Percentiles rank a stretch among this genome's conserved stretches.
Evolutionary conservation across 2,329 filamentous ascomycete species (phyloP).

Genomic region (Colletotrichum echinochloae): DNA sequence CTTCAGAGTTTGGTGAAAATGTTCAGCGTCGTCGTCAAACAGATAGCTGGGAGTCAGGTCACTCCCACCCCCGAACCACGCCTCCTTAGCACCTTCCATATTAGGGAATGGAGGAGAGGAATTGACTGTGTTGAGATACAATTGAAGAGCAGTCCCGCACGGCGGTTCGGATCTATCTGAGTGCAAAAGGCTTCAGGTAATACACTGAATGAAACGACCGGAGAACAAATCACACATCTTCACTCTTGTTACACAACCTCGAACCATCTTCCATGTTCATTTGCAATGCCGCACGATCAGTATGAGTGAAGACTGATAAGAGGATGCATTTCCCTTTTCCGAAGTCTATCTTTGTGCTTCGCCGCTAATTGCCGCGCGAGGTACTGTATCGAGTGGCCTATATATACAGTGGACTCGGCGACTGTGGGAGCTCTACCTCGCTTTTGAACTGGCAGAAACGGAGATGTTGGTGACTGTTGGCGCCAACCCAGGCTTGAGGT

Average conservation of each 20-base stretch:
- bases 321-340: no score
- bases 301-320: not conserved
- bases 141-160: not conserved
- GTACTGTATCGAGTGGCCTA: no score
- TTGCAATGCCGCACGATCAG: not conserved
- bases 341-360: no score
- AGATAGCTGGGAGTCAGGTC: slow-evolving; percentile 94
- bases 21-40: slow-evolving; percentile 95
- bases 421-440: no score
- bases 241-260: not conserved
- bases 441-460: no score
- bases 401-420: no score
- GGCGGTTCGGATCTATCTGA: not conserved
- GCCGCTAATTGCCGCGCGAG: no score
- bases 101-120: not conserved
- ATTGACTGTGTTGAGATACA: not conserved
- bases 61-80: slow-evolving; percentile 98
- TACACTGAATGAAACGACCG: rapidly evolving
- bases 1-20: slow-evolving; percentile 95
- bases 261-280: not conserved
- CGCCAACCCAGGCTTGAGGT: no score
- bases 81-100: slow-evolving; percentile 60
- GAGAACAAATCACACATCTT: no score
- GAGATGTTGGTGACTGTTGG: no score
- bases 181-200: not conserved